phyloP scores from a whole-genome alignment of 352 stramenopile species.

The Phytophthora fragariae region DNA sequence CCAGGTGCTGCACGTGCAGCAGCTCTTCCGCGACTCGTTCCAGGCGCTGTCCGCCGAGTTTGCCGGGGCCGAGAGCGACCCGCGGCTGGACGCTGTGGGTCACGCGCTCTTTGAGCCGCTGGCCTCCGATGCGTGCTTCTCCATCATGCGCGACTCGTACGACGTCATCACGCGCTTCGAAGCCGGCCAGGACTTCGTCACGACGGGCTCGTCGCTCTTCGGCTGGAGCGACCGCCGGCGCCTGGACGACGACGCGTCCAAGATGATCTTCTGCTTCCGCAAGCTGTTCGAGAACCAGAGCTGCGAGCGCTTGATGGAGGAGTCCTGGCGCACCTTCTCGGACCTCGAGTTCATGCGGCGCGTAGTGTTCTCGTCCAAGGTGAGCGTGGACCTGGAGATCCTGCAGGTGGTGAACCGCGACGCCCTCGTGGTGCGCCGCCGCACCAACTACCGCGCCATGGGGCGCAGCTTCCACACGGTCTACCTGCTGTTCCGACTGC shows the following conservation, averaged over 20 bases:
- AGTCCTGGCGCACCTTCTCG: constrained; percentile 54
- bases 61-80: constrained; percentile 16
- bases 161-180: constrained; percentile 65
- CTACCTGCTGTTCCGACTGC: constrained; percentile 72
- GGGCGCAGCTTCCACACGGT: constrained; percentile 65
- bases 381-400: constrained; percentile 56
- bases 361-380: constrained; percentile 60
- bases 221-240: constrained; percentile 68
- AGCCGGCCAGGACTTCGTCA: constrained; percentile 46
- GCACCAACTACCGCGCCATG: constrained; percentile 65
- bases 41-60: constrained; percentile 43
- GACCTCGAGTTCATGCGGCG: constrained; percentile 48
- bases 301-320: constrained; percentile 47
- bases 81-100: constrained; percentile 35
- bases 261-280: constrained; percentile 73
- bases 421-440: constrained; percentile 59
- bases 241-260: constrained; percentile 46
- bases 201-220: constrained; percentile 52
- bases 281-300: constrained; percentile 53
- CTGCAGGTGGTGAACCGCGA: constrained; percentile 65
- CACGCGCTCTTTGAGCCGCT: constrained; percentile 41
- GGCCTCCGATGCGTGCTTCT: constrained; percentile 48
- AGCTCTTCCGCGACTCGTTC: constrained; percentile 70
- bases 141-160: constrained; percentile 65
- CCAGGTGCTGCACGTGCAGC: constrained; percentile 57